phyloP scores from a whole-genome alignment of 2,329 filamentous ascomycete genomes.

The Nothomitra cinnamomea region DNA sequence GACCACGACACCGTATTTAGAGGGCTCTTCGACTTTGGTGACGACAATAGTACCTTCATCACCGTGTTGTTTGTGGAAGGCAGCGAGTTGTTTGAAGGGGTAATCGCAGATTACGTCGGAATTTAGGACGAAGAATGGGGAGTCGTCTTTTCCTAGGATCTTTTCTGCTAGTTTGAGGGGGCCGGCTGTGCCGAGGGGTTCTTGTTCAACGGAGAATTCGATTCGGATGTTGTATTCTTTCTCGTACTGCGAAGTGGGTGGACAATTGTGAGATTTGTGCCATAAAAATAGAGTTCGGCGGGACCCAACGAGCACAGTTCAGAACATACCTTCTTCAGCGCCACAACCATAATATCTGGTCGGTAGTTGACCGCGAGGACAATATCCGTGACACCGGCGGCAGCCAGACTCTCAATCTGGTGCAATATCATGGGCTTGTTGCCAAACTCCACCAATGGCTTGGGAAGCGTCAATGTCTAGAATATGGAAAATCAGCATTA shows the following conservation, averaged over 20 bases:
- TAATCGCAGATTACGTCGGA: constrained; percentile 97
- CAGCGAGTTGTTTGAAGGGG: constrained; percentile 75
- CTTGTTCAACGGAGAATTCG: constrained; percentile 89
- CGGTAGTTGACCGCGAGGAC: constrained; percentile 98
- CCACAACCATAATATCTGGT: constrained; percentile 92
- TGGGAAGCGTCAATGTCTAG: constrained; percentile 89
- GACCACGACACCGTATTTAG: constrained; percentile 96
- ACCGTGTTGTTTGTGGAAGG: constrained; percentile 85
- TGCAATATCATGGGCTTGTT: constrained; percentile 99
- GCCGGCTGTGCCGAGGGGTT: constrained; percentile 87
- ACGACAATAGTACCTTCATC: constrained; percentile 96
- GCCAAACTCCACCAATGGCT: constrained; percentile 93
- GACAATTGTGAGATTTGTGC: neutral
- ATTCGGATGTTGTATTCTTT: constrained; percentile 86
- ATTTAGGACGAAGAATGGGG: constrained; percentile 96
- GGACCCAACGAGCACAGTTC: neutral
- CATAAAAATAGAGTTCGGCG: too few species aligned
- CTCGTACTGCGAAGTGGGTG: constrained; percentile 49
- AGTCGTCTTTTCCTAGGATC: constrained; percentile 81
- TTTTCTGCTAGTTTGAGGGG: constrained; percentile 90
- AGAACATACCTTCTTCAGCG: constrained; percentile 61
- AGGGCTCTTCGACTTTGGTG: constrained; percentile 97
- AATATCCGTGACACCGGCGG: constrained; percentile 89
- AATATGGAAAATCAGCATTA: constrained; percentile 14
- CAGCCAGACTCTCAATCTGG: constrained; percentile 88